Evolutionary conservation across 2,329 filamentous ascomycete species (phyloP).

Genomic region (Ceratocystis alfenasii): DNA sequence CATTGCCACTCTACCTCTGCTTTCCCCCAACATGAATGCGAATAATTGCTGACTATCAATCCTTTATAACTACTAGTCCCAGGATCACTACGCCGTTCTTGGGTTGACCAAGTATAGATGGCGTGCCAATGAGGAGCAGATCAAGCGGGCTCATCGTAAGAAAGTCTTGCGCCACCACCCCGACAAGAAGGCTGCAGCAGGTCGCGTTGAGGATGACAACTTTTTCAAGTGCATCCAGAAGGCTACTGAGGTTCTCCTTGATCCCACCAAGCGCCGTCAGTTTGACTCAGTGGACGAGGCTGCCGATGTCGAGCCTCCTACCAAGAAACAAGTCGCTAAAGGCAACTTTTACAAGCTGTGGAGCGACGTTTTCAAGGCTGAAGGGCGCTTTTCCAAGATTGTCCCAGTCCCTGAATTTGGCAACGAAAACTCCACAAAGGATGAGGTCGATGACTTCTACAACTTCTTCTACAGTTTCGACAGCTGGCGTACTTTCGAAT

Average conservation of each 20-base stretch:
- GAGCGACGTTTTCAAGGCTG: slow-evolving; percentile 78
- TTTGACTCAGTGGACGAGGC: slow-evolving; percentile 94
- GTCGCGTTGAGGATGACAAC: slow-evolving; percentile 79
- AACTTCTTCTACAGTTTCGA: slow-evolving; percentile 99
- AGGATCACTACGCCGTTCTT: slow-evolving; percentile 97
- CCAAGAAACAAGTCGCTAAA: slow-evolving; percentile 78
- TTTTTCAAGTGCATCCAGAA: slow-evolving; percentile 99
- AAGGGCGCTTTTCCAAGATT: slow-evolving; percentile 81
- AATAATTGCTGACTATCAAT: neutral
- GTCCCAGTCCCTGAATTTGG: slow-evolving; percentile 84
- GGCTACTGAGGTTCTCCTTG: slow-evolving; percentile 82
- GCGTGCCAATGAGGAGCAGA: slow-evolving; percentile 91
- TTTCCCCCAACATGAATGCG: neutral
- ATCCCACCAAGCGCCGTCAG: slow-evolving; percentile 84
- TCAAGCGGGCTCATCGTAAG: slow-evolving; percentile 97
- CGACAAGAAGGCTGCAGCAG: slow-evolving; percentile 92
- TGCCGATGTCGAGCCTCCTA: slow-evolving; percentile 81
- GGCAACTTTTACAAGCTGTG: slow-evolving; percentile 94
- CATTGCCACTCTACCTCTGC: neutral
- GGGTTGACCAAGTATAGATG: slow-evolving; percentile 85
- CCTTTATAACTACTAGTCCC: slow-evolving; percentile 41
- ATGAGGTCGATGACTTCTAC: slow-evolving; percentile 91
- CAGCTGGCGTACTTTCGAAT: slow-evolving; percentile 95
- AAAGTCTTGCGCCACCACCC: slow-evolving; percentile 99
- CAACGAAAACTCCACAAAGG: slow-evolving; percentile 69